phyloP scores from a whole-genome alignment of 441 rosid species.

The Euphorbia celastroides region DNA sequence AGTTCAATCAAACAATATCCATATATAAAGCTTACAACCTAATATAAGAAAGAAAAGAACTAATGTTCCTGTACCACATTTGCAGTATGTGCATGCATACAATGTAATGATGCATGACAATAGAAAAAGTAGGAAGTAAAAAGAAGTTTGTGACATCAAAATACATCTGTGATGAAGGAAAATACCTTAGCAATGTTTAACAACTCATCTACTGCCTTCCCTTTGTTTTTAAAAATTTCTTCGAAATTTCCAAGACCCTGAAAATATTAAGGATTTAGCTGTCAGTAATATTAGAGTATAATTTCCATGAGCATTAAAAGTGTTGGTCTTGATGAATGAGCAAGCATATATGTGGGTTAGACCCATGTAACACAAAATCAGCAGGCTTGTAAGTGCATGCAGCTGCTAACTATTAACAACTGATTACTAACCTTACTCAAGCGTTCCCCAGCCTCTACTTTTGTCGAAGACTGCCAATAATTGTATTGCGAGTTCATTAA shows the following conservation, averaged over 20 bases:
- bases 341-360: too few species aligned
- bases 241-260: conserved; percentile 74
- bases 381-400: too few species aligned
- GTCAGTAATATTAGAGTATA: neutral
- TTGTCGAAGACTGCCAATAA: conserved; percentile 58
- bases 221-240: conserved; percentile 53
- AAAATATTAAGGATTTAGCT: conserved; percentile 12
- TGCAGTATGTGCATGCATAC: neutral
- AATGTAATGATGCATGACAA: neutral
- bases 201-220: conserved; percentile 76
- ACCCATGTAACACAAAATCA: too few species aligned
- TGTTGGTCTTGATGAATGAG: too few species aligned
- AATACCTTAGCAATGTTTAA: conserved; percentile 75
- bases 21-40: neutral
- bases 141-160: neutral
- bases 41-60: neutral
- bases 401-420: conserved; percentile 14
- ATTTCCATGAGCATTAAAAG: too few species aligned
- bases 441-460: conserved; percentile 77
- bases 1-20: conserved; percentile 1
- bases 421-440: conserved; percentile 56
- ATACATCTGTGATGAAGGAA: conserved; percentile 7
- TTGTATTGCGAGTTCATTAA: conserved; percentile 17
- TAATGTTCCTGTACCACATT: neutral
- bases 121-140: conserved; percentile 5